Base-by-base conservation (phyloP, 352 stramenopile species). In the Phytopythium sindhum region DNA sequence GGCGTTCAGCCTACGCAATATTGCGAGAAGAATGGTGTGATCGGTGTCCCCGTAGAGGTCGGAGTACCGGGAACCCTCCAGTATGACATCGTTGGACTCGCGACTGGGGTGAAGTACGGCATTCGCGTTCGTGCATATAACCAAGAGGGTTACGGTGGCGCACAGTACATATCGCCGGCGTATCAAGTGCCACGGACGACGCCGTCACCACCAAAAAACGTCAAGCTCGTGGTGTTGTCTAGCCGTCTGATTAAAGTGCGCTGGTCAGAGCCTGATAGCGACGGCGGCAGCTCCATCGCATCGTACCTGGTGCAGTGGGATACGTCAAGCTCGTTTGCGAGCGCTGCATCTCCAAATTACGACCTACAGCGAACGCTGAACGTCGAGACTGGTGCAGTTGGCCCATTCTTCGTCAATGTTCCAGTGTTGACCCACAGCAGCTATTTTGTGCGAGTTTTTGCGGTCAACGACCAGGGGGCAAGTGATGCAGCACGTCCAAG, bases 301-400 rank as follows among this genome's bases (percentile, higher is more conserved):
- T 89, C 85, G 42, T 99, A 98, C 71, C 66, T 68, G 37, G 75
- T 99, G 47, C 84, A 99, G 75, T 99, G 96, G 96, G 95, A 98
- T 64, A 88, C 74, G 9, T 68, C 58, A 17, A 63, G 50, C 5
- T 68, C 72, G 0, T 98, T 98, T 60, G 45, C 58, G 10, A 96
- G 93, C 63, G 79, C 95, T 2, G 65, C 69, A 6, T 89, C 77
- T 31, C 82, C 86, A 11, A 88, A 80, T 11, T 97, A 91, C 61
- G 74, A 92, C 53, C 66, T 75, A 48, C 66, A 76, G n/a, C 73
- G 76, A 10, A 62, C 76, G 19, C 60, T 96, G 3, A 45, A 48
- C 10, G 70, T 88, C 12, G 55, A 70, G 8, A 45, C 75, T 9
- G 80, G 67, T 2, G 74, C 84, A 37, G n/a, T 19, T 0, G 73